Evolutionary conservation across 495 filamentous ascomycete genomes (phyloP).

Genomic region (Xylaria venustula): DNA sequence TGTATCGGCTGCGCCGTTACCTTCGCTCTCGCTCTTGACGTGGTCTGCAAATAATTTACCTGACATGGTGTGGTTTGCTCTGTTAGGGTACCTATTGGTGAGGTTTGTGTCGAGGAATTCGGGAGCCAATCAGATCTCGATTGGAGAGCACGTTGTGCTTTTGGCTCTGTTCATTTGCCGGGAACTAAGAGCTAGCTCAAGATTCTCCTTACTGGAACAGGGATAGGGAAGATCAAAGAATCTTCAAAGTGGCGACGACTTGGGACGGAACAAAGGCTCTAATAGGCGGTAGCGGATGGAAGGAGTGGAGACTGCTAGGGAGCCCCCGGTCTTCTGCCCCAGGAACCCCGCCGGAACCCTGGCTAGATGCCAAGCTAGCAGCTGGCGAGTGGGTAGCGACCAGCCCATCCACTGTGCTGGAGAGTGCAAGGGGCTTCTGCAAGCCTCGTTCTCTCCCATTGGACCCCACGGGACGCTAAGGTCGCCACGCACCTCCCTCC

Average conservation of each 20-base stretch:
- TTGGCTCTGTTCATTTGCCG: constrained; percentile 9
- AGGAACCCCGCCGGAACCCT: too few species aligned
- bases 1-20: not conserved
- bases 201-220: not conserved
- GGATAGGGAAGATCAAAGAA: not conserved
- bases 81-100: not conserved
- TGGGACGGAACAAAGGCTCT: not conserved
- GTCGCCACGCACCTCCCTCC: not conserved
- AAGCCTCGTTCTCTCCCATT: not conserved
- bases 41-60: too few species aligned
- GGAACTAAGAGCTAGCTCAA: not conserved
- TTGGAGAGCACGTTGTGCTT: constrained; percentile 7
- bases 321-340: too few species aligned
- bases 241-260: constrained; percentile 7
- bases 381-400: too few species aligned
- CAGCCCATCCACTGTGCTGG: too few species aligned
- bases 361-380: too few species aligned
- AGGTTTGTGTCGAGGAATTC: not conserved
- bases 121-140: constrained; percentile 2
- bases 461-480: not conserved
- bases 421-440: too few species aligned
- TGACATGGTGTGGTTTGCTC: too few species aligned
- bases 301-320: not conserved
- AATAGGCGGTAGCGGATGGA: not conserved
- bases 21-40: too few species aligned